Conservation (phyloP, 2,329 filamentous ascomycete species). For the Domatiomyces globalis region DNA sequence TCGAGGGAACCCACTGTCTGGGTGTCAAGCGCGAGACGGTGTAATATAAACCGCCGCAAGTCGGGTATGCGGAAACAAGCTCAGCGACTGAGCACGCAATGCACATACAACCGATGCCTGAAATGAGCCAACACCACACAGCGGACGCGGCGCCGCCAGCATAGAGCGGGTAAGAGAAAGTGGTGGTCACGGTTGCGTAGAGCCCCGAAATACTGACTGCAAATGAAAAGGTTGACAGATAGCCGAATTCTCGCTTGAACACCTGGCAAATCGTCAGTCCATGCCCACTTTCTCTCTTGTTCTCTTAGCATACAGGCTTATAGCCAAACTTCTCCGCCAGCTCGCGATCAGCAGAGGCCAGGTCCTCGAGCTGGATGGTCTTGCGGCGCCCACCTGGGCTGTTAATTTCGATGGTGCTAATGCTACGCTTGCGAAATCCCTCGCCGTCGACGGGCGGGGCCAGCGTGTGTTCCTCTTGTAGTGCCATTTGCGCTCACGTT, state of each 20-base stretch:
- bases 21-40: slow-evolving; percentile 44
- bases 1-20: slow-evolving; percentile 30
- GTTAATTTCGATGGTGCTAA: slow-evolving; percentile 11
- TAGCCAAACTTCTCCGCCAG: slow-evolving; percentile 23
- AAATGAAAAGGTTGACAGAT: slow-evolving; percentile 46
- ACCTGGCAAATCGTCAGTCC: slow-evolving; percentile 4
- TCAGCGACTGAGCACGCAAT: slow-evolving; percentile 42
- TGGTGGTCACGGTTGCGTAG: slow-evolving; percentile 43
- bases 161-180: slow-evolving; percentile 39
- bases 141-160: slow-evolving; percentile 41
- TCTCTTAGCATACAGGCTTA: slow-evolving; percentile 18
- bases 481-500: not conserved
- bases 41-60: slow-evolving; percentile 42
- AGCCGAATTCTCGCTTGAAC: slow-evolving; percentile 44
- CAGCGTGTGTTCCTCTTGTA: not conserved
- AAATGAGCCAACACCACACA: slow-evolving; percentile 47
- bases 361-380: slow-evolving; percentile 17
- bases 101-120: slow-evolving; percentile 43
- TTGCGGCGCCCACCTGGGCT: slow-evolving; percentile 10
- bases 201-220: slow-evolving; percentile 44
- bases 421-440: slow-evolving; percentile 10
- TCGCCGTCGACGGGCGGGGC: slow-evolving; percentile 3
- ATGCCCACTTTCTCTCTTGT: not conserved
- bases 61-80: slow-evolving; percentile 45
- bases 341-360: slow-evolving; percentile 19